Evolutionary conservation across 2,329 filamentous ascomycete genomes (phyloP), one percentile per base, ranked within the genome.

Genomic region (Pseudopyrenochaeta lycopersici): DNA sequence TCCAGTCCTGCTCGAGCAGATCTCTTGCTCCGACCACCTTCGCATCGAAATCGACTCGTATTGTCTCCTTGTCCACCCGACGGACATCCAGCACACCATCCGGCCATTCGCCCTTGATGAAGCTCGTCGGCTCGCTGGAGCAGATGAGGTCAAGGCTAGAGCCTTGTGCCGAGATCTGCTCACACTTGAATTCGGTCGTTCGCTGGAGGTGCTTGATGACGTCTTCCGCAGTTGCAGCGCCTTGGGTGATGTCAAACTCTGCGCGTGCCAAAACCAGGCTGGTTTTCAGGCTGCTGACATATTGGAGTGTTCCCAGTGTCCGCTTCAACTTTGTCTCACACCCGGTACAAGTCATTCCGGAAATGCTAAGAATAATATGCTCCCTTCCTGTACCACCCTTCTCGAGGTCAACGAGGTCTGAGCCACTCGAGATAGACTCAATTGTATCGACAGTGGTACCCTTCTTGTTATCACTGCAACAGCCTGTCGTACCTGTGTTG

Each of bases 331-430:
- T 90, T 1, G 82, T 88, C 67, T 89, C 88, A 69, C 89, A 92
- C 0, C 88, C 88, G 0, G 85, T 87, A 60, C 90, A 92, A 0
- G 88, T 91, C 88, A 92, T 90, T 3, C 89, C 89, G 2, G 82
- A 81, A 17, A 91, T 80, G 50, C 77, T 83, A n/a, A 91, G 76
- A 21, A 85, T 72, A 2, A 90, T 76, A 66, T 85, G 84, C 50
- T 89, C 84, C 2, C 58, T 70, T 4, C 51, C 53, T 7, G 59
- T 40, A 36, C 38, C n/a, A 3, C 66, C 65, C 35, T 56, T 66
- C 53, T 76, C 76, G 1, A 54, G 40, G 14, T 70, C 62, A 5
- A 38, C 20, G 18, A 20, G 20, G 14, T 43, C 36, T 5, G 32
- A 40, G 35, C 18, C 14, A 18, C 38, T 40, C 9, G 31, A 12